Evolutionary conservation across 1,284 basidiomycete genomes (phyloP).

Genomic region (Meira miltonrushii): DNA sequence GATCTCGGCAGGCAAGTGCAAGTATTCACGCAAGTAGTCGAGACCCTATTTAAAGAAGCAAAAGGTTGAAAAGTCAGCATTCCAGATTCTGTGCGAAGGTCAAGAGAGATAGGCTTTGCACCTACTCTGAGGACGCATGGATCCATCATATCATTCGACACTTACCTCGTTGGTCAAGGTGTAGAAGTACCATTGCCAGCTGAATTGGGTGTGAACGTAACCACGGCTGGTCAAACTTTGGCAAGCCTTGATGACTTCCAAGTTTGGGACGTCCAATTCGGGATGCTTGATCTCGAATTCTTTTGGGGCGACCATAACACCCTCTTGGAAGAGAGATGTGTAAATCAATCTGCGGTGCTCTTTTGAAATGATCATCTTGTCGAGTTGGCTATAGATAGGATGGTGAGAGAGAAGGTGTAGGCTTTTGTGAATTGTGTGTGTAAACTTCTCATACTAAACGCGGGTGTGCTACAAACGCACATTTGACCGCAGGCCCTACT

Average conservation of each 20-base stretch:
- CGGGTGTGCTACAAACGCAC: too few relatives aligned
- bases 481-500: too few relatives aligned
- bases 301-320: constrained; percentile 98
- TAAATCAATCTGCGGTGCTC: constrained; percentile 52
- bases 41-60: constrained; percentile 29
- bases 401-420: too few relatives aligned
- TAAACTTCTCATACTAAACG: too few relatives aligned
- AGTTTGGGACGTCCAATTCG: constrained; percentile 92
- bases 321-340: constrained; percentile 55
- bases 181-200: constrained; percentile 56
- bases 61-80: background rate
- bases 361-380: constrained; percentile 49
- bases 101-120: background rate
- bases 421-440: too few relatives aligned
- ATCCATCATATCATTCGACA: background rate
- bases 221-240: constrained; percentile 94
- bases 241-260: constrained; percentile 98
- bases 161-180: constrained; percentile 47
- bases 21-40: constrained; percentile 52
- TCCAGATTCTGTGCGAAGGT: background rate
- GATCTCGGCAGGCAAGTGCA: constrained; percentile 52
- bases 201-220: constrained; percentile 86
- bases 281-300: constrained; percentile 98
- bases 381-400: too few relatives aligned
- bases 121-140: background rate